phyloP scores from a whole-genome alignment of 345 rosid genomes.

The Populus simonii region DNA sequence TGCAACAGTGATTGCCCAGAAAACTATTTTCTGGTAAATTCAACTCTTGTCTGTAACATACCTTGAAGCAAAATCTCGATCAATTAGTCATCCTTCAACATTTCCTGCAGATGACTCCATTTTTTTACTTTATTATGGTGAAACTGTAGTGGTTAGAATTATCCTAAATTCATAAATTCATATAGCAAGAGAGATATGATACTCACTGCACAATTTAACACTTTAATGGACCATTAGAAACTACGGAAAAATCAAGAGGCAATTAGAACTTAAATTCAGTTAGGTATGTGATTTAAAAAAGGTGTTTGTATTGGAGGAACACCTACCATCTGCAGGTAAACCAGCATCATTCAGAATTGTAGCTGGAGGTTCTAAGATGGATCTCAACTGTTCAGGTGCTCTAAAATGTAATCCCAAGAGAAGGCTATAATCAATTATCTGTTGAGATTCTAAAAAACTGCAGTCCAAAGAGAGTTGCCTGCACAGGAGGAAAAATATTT shows the following conservation, averaged over 20 bases:
- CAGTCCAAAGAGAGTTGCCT: slow-evolving; percentile 75
- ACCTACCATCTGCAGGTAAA: slow-evolving; percentile 47
- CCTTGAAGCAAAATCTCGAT: neutral
- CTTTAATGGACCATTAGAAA: neutral
- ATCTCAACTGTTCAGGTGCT: slow-evolving; percentile 72
- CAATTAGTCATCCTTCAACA: neutral
- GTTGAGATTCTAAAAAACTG: slow-evolving; percentile 72
- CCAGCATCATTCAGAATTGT: slow-evolving; percentile 39
- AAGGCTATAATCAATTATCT: slow-evolving; percentile 85
- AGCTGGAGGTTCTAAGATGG: slow-evolving; percentile 52
- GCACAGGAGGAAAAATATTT: slow-evolving; percentile 26
- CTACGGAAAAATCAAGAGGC: neutral
- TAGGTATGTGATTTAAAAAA: neutral
- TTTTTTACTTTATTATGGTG: neutral
- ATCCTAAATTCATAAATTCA: neutral
- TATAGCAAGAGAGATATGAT: neutral
- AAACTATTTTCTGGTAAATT: too few species aligned
- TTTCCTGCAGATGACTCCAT: neutral
- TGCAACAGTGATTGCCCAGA: too few species aligned
- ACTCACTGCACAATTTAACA: neutral
- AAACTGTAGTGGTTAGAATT: neutral
- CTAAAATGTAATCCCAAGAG: slow-evolving; percentile 79
- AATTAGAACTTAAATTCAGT: neutral
- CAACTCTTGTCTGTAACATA: too few species aligned
- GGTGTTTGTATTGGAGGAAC: slow-evolving; percentile 2